These are phyloP conservation scores for Suhomyces panamericanus DNA, from an alignment of 1,139 yeast genomes.

Conservation along the genomic window DNA sequence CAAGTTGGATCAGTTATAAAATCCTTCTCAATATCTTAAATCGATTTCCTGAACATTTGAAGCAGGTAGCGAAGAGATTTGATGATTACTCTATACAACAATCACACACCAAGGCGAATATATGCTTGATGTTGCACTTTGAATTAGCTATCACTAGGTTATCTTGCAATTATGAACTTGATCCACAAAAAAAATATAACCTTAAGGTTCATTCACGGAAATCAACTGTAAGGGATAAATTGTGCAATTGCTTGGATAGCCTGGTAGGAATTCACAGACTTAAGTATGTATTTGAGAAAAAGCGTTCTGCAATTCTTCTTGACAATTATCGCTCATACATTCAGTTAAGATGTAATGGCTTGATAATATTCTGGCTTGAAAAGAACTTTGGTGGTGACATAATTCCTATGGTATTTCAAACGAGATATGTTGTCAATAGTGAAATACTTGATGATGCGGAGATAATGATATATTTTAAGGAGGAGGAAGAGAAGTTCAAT, in stretches of 20 bases:
- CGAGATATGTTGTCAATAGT: background rate
- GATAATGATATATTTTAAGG: background rate
- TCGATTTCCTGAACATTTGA: background rate
- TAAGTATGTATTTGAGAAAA: background rate
- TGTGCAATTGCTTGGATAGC: too few relatives aligned
- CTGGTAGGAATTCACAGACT: background rate
- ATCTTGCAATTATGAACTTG: too few relatives aligned
- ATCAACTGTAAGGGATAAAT: too few relatives aligned
- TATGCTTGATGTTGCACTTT: too few relatives aligned
- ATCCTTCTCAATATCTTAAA: background rate
- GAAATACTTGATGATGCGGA: background rate
- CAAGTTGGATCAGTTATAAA: constrained; percentile 1
- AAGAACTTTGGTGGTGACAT: background rate
- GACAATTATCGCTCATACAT: background rate
- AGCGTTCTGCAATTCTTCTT: background rate
- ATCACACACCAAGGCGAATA: too few relatives aligned
- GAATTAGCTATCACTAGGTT: too few relatives aligned
- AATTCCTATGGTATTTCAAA: background rate
- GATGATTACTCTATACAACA: background rate
- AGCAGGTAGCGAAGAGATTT: background rate
- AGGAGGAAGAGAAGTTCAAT: background rate
- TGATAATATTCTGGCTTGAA: background rate
- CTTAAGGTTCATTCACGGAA: too few relatives aligned
- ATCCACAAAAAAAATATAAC: too few relatives aligned
- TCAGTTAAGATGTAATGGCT: background rate